Evolutionary conservation across 495 filamentous ascomycete species (phyloP), one percentile per base, ranked within the genome.

Genomic region (Penicillium angulare): DNA sequence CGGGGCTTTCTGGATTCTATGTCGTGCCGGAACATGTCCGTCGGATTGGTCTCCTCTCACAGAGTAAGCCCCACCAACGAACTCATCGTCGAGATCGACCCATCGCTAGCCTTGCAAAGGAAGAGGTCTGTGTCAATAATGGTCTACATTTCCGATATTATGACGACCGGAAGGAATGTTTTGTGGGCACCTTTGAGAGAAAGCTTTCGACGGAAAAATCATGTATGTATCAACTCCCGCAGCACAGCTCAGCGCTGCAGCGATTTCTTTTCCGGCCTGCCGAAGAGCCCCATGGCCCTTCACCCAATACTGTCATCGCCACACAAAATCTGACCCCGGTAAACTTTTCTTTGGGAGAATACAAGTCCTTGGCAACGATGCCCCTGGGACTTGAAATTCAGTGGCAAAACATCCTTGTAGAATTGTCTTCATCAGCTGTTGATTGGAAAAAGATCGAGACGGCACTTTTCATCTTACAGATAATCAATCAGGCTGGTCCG

Each of bases 331-430:
- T 47, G 0, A 79, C 71, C 36, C 75, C 82, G 0, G 10, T 22
- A 0, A 20, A 65, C 24, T 65, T 83, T 49, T 66, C 74, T 0
- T 50, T 83, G 1, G 73, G 73, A 5, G 80, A 84, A 35, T 83
- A 72, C 53, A 71, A 71, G 27, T 64, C 76, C 0, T 69, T 86
- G 23, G 67, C 70, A 6, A 55, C 66, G 8, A 55, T 84, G 21
- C 70, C 79, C 2, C 57, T 74, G 0, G 80, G 80, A 1, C 50
- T 71, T 21, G 54, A 62, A 0, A 61, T 84, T 20, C 79, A 84
- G 39, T 81, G 79, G 77, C 56, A 73, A 24, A 84, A 84, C 41
- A 73, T 85, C 13, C 59, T 79, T 0, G 52, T 71, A 13, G 75
- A 85, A 52, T 61, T 86, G n/a, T 54, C 56, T 1, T 58, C 64